Evolutionary conservation across 768 basidiomycete species (phyloP).

Genomic region (Tephrocybe sp.): DNA sequence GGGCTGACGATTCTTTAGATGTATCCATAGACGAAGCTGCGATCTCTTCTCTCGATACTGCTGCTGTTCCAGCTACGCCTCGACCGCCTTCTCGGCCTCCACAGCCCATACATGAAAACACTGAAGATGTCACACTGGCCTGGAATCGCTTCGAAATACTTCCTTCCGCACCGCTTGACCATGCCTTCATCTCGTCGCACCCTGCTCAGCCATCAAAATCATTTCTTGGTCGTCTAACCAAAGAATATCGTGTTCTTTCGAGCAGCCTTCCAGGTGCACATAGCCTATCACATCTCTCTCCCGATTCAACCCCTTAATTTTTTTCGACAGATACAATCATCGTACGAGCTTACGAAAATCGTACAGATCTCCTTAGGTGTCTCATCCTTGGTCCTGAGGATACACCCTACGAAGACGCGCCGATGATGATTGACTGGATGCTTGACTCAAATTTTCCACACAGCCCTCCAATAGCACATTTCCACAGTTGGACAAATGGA

Average conservation of each 20-base stretch:
- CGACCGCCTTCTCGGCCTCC: background rate
- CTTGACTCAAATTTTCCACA: conserved; percentile 83
- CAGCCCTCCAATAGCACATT: conserved; percentile 84
- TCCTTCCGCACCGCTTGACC: conserved; percentile 74
- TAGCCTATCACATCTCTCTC: background rate
- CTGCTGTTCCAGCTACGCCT: background rate
- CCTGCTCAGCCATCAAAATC: conserved; percentile 66
- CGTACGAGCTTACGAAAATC: conserved; percentile 89
- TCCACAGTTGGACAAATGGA: conserved; percentile 93
- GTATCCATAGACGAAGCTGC: background rate
- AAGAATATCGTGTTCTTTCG: conserved; percentile 80
- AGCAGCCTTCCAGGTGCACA: conserved; percentile 81
- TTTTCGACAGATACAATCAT: conserved; percentile 72
- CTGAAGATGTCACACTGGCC: conserved; percentile 30
- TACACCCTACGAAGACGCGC: conserved; percentile 94
- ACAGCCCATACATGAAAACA: background rate
- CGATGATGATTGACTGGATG: conserved; percentile 95
- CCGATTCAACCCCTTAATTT: background rate
- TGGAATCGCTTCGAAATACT: conserved; percentile 88
- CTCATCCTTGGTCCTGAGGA: conserved; percentile 92
- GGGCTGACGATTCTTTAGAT: conserved; percentile 16
- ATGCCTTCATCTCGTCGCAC: conserved; percentile 70
- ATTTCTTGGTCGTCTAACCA: conserved; percentile 75
- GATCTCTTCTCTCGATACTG: background rate
- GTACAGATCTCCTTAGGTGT: conserved; percentile 81